A percentile compares a stretch with the other conserved stretches of the same genome.
phyloP scores from a whole-genome alignment of 164 flowering plant species.

The Vitis vinifera region DNA sequence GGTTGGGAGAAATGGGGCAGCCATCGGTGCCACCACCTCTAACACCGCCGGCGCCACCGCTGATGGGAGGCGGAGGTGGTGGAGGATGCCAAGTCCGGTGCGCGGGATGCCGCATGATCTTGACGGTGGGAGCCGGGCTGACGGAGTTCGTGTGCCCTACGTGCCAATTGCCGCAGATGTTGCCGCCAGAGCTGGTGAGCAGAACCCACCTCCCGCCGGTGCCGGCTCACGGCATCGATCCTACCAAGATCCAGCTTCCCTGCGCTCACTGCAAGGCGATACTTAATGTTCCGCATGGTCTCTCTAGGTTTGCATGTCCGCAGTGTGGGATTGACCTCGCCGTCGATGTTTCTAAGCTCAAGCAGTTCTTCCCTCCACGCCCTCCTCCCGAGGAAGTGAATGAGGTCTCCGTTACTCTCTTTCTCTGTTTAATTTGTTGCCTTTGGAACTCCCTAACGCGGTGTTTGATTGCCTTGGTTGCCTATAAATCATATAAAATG shows the following conservation, averaged over 20 bases:
- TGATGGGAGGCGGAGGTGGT: slow-evolving; percentile 3
- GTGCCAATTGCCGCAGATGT: slow-evolving; percentile 79
- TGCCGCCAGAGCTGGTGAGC: slow-evolving; percentile 78
- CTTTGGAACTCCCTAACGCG: too few relatives aligned
- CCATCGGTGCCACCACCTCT: slow-evolving; percentile 26
- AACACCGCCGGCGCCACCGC: slow-evolving; percentile 28
- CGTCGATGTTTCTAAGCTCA: slow-evolving; percentile 59
- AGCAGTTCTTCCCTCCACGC: slow-evolving; percentile 32
- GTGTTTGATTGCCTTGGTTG: too few relatives aligned
- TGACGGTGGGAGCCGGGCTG: slow-evolving; percentile 60
- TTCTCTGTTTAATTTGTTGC: neutral
- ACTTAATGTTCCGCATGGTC: slow-evolving; percentile 92
- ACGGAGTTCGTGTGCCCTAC: slow-evolving; percentile 77
- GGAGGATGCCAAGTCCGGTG: slow-evolving; percentile 70
- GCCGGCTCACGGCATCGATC: slow-evolving; percentile 90
- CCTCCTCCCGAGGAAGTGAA: slow-evolving; percentile 69
- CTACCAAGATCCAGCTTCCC: slow-evolving; percentile 92
- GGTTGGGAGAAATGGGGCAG: slow-evolving; percentile 19
- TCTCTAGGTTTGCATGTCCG: slow-evolving; percentile 77
- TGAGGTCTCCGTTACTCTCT: slow-evolving; percentile 45
- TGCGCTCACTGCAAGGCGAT: slow-evolving; percentile 90
- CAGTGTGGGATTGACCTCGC: slow-evolving; percentile 78
- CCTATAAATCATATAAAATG: too few relatives aligned
- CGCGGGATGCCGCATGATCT: slow-evolving; percentile 81
- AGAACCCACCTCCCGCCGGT: slow-evolving; percentile 28